These are phyloP conservation scores for Chalciporus piperatus DNA, from an alignment of 768 basidiomycete species.

Conservation along the genomic window DNA sequence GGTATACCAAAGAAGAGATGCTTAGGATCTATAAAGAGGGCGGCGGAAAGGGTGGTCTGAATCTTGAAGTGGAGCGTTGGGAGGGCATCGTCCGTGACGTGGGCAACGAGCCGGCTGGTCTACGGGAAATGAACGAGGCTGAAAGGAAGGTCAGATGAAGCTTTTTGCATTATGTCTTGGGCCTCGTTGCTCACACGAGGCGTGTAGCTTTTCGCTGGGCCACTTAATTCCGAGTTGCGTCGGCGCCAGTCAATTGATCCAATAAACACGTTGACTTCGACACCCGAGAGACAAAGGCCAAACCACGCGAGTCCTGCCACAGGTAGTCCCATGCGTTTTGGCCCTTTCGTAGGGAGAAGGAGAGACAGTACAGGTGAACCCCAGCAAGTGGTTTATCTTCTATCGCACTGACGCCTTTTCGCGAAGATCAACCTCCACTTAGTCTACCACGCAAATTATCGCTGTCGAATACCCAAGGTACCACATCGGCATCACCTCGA, in stretches of 20 bases:
- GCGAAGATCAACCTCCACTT: slow-evolving; percentile 56
- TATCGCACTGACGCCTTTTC: slow-evolving; percentile 10
- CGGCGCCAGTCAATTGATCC: slow-evolving; percentile 79
- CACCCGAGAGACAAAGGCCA: slow-evolving; percentile 60
- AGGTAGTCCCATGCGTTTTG: slow-evolving; percentile 60
- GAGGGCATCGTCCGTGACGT: slow-evolving; percentile 83
- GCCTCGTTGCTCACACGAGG: slow-evolving; percentile 28
- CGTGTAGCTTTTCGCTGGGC: slow-evolving; percentile 71
- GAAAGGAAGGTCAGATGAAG: slow-evolving; percentile 78
- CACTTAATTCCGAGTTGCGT: slow-evolving; percentile 83
- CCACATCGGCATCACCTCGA: slow-evolving; percentile 52
- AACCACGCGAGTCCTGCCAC: slow-evolving; percentile 47
- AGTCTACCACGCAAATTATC: slow-evolving; percentile 66
- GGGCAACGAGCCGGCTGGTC: slow-evolving; percentile 64
- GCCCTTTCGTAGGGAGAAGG: slow-evolving; percentile 53
- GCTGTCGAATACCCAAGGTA: slow-evolving; percentile 54
- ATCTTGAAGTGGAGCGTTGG: slow-evolving; percentile 85
- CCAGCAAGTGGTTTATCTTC: neutral
- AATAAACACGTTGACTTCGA: slow-evolving; percentile 55
- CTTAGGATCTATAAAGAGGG: slow-evolving; percentile 81
- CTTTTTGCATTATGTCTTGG: slow-evolving; percentile 7
- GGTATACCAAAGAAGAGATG: slow-evolving; percentile 84
- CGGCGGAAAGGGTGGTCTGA: slow-evolving; percentile 67
- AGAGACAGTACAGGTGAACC: slow-evolving; percentile 66
- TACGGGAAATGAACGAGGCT: slow-evolving; percentile 76